Evolutionary conservation across 2,329 filamentous ascomycete species (phyloP).

Genomic region (Cryphonectria naterciae): DNA sequence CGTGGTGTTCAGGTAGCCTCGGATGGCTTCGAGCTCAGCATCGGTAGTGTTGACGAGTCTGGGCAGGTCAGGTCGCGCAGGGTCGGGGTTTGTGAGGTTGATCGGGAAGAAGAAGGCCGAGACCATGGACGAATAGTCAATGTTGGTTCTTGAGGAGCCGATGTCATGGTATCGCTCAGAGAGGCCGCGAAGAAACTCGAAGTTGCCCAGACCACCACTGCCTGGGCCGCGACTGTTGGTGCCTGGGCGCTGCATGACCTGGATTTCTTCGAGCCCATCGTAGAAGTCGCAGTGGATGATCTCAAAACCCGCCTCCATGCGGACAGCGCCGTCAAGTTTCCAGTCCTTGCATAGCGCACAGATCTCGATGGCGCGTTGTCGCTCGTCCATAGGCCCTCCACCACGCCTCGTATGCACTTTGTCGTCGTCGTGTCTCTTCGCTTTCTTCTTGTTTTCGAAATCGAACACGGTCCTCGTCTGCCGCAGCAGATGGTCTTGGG

Average conservation of each 20-base stretch:
- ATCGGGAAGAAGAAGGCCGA: slow-evolving; percentile 55
- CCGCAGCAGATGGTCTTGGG: slow-evolving; percentile 65
- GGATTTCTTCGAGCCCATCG: slow-evolving; percentile 43
- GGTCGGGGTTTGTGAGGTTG: slow-evolving; percentile 50
- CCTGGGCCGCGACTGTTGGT: slow-evolving; percentile 12
- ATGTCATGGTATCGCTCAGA: slow-evolving; percentile 52
- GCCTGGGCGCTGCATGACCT: slow-evolving; percentile 37
- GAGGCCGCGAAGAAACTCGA: slow-evolving; percentile 47
- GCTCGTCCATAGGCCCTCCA: slow-evolving; percentile 47
- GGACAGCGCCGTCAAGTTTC: slow-evolving; percentile 68
- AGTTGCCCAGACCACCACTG: slow-evolving; percentile 38
- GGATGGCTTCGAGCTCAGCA: slow-evolving; percentile 34
- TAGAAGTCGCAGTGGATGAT: slow-evolving; percentile 69
- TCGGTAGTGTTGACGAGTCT: slow-evolving; percentile 32
- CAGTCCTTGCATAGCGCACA: slow-evolving; percentile 57
- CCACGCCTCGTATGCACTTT: neutral
- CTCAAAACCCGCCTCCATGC: slow-evolving; percentile 74
- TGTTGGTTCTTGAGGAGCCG: slow-evolving; percentile 43
- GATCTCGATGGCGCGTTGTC: slow-evolving; percentile 54
- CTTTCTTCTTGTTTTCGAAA: neutral
- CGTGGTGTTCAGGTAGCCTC: slow-evolving; percentile 38
- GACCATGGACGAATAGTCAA: slow-evolving; percentile 57
- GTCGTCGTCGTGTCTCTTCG: neutral
- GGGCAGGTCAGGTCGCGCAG: slow-evolving; percentile 34
- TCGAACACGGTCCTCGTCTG: slow-evolving; percentile 37